Percentiles rank a stretch among this genome's conserved stretches.
Conservation (phyloP, 1,139 yeast species). For the Hansenula lynferdii region DNA sequence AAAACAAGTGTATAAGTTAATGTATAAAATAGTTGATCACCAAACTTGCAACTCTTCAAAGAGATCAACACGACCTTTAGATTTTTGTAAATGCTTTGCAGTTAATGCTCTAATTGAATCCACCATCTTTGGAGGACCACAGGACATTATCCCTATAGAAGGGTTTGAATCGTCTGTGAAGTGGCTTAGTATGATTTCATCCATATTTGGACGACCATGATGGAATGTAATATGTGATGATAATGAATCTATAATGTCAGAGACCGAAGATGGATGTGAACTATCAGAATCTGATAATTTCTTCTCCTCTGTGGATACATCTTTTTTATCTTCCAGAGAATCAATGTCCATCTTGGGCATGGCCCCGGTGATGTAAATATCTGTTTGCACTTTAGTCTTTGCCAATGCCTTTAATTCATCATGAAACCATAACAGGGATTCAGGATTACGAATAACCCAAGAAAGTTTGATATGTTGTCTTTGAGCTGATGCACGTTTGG, state of each 20-base stretch:
- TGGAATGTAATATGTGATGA: slow-evolving; percentile 3
- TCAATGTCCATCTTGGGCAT: not conserved
- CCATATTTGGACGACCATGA: slow-evolving; percentile 32
- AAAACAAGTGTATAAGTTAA: too few relatives aligned
- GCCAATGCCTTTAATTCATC: slow-evolving; percentile 38
- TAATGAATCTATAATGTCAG: not conserved
- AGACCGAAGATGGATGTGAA: not conserved
- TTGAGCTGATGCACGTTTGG: slow-evolving; percentile 4
- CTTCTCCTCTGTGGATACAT: not conserved
- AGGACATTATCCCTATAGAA: slow-evolving; percentile 39
- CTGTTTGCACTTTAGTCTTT: slow-evolving; percentile 28
- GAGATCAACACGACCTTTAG: slow-evolving; percentile 37
- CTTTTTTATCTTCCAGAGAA: not conserved
- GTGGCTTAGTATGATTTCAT: slow-evolving; percentile 25
- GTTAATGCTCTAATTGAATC: slow-evolving; percentile 37
- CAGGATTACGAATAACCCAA: slow-evolving; percentile 48
- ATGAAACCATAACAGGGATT: slow-evolving; percentile 43
- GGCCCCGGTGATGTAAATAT: slow-evolving; percentile 35
- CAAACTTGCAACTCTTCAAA: slow-evolving; percentile 31
- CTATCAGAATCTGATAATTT: not conserved
- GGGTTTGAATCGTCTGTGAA: slow-evolving; percentile 25
- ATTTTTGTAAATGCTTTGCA: slow-evolving; percentile 26
- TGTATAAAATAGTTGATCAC: too few relatives aligned
- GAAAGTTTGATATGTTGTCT: slow-evolving; percentile 33
- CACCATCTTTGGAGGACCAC: slow-evolving; percentile 47